Base-by-base conservation (phyloP, 371 early-diverging fungal species). In the Parasitella parasitica region DNA sequence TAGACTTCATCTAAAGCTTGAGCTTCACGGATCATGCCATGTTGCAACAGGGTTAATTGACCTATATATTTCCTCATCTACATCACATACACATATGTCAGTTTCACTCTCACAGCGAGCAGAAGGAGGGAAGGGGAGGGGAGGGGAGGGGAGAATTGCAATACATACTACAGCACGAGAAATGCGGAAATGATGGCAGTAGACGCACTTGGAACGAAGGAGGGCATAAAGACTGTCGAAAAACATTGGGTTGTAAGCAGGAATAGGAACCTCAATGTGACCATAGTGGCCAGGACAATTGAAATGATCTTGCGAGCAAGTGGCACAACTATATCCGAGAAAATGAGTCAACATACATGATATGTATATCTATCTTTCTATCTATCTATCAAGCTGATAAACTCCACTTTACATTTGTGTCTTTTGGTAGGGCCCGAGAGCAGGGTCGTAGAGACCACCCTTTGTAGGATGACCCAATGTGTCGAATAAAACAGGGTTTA, bases 211-310 rank as follows among this genome's bases (percentile, higher is more conserved):
- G 4, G 93, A 86, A 61, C 91, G 91, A 8, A 99, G 81, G 43
- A 99, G 69, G 61, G 89, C 89, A 73, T 89, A 91, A 75, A 97
- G 76, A 27, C 92, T 86, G 22, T 88, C 87, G 72, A 97, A 97
- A 66, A 94, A 90, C 84, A 99, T 80, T 32, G 99, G 94, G 78
- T 99, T 97, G 80, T 97, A 95, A 35, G 96, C 94, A 12, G 98
- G 97, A 39, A 91, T 90, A 11, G 96, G 91, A 13, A 99, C 87
- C 70, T 99, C 98, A 58, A 99, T 99, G 75, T 99, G 99, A 36
- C 99, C 99, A 85, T 98, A 99, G 69, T 99, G 99, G 28, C 99
- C 99, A 15, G 97, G 95, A 72, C 99, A 99, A 35, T 83, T 77
- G 68, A 86, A 86, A 76, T 89, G 82, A 54, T 86, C 87, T 63